A percentile compares a stretch with the other conserved stretches of the same genome.
These are phyloP conservation scores for Monosporascus sp. DNA, from an alignment of 2,329 filamentous ascomycete genomes.

Conservation along the genomic window DNA sequence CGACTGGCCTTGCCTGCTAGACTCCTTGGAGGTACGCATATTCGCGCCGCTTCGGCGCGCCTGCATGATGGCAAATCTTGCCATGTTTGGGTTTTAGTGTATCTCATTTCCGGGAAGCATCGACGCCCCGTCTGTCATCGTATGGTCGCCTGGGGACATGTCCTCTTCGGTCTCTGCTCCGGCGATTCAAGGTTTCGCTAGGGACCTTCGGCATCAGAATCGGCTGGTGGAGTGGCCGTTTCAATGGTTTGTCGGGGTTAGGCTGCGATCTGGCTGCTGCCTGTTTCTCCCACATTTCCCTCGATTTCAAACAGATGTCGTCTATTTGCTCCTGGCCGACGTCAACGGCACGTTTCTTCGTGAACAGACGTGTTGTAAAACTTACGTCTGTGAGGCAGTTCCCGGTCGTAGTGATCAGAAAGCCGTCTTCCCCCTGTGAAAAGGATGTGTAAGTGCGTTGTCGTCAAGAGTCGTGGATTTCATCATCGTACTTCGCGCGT, in stretches of 20 bases:
- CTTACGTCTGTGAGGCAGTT: conserved; percentile 56
- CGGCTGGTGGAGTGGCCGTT: conserved; percentile 53
- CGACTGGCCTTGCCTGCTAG: not conserved
- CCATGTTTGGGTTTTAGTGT: not conserved
- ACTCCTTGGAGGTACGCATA: not conserved
- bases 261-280: conserved; percentile 44
- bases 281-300: conserved; percentile 53
- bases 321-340: conserved; percentile 53
- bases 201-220: conserved; percentile 43
- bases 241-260: conserved; percentile 44
- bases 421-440: conserved; percentile 54
- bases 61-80: not conserved
- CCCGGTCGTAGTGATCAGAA: conserved; percentile 54
- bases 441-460: conserved; percentile 21
- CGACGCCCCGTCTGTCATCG: conserved; percentile 25
- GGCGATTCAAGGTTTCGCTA: conserved; percentile 29
- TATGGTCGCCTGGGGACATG: conserved; percentile 23
- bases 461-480: conserved; percentile 7
- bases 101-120: conserved; percentile 21
- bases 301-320: conserved; percentile 56
- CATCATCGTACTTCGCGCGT: conserved; percentile 46
- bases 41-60: not conserved
- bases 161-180: conserved; percentile 29
- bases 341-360: too few species aligned
- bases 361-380: conserved; percentile 8